Evolutionary conservation across 1,284 basidiomycete species (phyloP), one percentile per base, ranked within the genome.

Genomic region (Papiliotrema nemorosa): DNA sequence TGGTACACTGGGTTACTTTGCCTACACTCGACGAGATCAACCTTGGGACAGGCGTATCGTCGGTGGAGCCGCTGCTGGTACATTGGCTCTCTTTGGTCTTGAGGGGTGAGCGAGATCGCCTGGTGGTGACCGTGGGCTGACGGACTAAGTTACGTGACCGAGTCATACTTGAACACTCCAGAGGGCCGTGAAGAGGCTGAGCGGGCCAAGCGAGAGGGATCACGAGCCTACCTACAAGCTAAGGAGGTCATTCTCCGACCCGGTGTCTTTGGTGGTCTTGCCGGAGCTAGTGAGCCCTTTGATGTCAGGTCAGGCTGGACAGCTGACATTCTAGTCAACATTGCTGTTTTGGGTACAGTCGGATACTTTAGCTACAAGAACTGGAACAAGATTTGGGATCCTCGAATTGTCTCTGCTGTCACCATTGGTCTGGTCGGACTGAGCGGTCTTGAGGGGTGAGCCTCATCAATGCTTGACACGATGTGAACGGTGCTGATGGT

Each of bases 361-460:
- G 84, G 85, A 2, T 90, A 85, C 71, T 75, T 82, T 53, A 79
- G 81, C 0, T 88, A 87, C 74, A 67, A 74, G 49, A 79, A 88
- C 72, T 89, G 88, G 86, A 66, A 78, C 73, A 72, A 74, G 51
- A 81, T 81, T 13, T 90, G 88, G 88, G 86, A 90, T 70, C 77
- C 81, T 55, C 79, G 83, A 18, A 70, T 79, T 10, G 80, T 90
- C 6, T 82, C 82, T 21, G 81, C 81, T 7, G 76, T 86, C 25
- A 78, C 81, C 9, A 80, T 83, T 44, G 86, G 85, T 14, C 70
- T 91, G 5, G 57, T 86, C 20, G 77, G 81, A 2, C 74, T 90
- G 21, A 84, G 82, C 75, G 79, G 81, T 34, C 79, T 81, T 36
- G 87, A 89, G 78, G 84, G 84, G 84, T 88, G 63, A 72, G 82